These are phyloP conservation scores for Pestalotiopsis sp. DNA, from an alignment of 2,329 filamentous ascomycete species.

Conservation along the genomic window DNA sequence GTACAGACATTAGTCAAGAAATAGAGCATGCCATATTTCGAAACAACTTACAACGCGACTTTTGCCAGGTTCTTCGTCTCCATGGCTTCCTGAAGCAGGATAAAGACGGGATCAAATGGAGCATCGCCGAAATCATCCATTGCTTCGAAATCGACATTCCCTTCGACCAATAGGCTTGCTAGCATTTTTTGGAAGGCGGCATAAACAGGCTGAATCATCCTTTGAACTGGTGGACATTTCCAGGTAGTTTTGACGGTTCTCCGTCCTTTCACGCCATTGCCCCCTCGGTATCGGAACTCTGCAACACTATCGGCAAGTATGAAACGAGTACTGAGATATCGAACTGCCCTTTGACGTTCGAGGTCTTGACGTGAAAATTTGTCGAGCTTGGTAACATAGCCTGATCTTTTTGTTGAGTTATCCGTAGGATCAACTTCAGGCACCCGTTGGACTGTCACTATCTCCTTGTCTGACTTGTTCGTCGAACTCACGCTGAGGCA, in stretches of 20 bases:
- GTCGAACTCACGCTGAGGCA: constrained; percentile 30
- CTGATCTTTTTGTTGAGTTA: background rate
- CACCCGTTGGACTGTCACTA: constrained; percentile 19
- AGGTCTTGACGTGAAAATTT: background rate
- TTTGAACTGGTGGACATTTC: background rate
- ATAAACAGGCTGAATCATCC: constrained; percentile 11
- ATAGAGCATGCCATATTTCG: background rate
- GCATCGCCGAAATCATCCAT: constrained; percentile 12
- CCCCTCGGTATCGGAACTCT: constrained; percentile 11
- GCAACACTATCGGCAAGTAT: constrained; percentile 24
- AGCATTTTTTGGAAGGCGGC: constrained; percentile 6
- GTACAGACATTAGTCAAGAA: background rate
- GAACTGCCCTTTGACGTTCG: constrained; percentile 18
- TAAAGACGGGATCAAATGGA: constrained; percentile 17
- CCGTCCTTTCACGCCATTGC: background rate
- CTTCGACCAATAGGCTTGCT: background rate
- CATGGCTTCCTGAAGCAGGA: constrained; percentile 12
- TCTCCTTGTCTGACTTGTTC: constrained; percentile 17
- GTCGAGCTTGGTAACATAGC: background rate
- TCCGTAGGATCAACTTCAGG: background rate
- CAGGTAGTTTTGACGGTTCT: background rate
- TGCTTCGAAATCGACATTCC: background rate
- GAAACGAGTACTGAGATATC: constrained; percentile 21
- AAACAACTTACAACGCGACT: constrained; percentile 23
- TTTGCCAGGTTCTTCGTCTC: constrained; percentile 17